These are phyloP conservation scores for Cyclotella distinguenda DNA, from an alignment of 108 stramenopile species.

Conservation along the genomic window DNA sequence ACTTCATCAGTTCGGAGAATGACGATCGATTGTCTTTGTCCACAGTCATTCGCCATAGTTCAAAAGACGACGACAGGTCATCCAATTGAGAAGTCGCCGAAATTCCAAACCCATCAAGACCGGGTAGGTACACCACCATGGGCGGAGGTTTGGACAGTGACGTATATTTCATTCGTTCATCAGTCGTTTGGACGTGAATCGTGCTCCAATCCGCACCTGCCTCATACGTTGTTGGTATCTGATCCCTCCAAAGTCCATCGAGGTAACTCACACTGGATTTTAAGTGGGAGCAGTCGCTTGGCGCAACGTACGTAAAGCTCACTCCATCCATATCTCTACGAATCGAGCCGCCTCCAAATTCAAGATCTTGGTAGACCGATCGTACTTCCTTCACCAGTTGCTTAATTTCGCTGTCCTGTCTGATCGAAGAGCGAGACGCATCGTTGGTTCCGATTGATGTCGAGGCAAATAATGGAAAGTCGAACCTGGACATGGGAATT, in stretches of 20 bases:
- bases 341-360: constrained; percentile 34
- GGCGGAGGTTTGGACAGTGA: constrained; percentile 20
- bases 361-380: constrained; percentile 35
- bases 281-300: constrained; percentile 6
- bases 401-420: constrained; percentile 17
- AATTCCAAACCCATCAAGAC: constrained; percentile 88
- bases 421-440: background rate
- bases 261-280: constrained; percentile 5
- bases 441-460: too few species aligned
- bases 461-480: too few species aligned
- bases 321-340: constrained; percentile 28
- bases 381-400: constrained; percentile 26
- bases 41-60: constrained; percentile 78
- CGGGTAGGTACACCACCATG: constrained; percentile 76
- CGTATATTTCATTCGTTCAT: background rate
- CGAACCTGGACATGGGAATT: too few species aligned
- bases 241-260: constrained; percentile 31
- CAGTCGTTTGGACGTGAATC: constrained; percentile 12
- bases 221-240: constrained; percentile 21
- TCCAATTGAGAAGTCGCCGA: constrained; percentile 78
- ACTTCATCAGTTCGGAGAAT: constrained; percentile 57
- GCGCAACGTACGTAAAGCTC: constrained; percentile 42
- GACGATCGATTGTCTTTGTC: constrained; percentile 41
- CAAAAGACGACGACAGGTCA: constrained; percentile 73
- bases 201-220: constrained; percentile 18